Conservation (phyloP, 106 monocot species). For the Allium cepa region DNA sequence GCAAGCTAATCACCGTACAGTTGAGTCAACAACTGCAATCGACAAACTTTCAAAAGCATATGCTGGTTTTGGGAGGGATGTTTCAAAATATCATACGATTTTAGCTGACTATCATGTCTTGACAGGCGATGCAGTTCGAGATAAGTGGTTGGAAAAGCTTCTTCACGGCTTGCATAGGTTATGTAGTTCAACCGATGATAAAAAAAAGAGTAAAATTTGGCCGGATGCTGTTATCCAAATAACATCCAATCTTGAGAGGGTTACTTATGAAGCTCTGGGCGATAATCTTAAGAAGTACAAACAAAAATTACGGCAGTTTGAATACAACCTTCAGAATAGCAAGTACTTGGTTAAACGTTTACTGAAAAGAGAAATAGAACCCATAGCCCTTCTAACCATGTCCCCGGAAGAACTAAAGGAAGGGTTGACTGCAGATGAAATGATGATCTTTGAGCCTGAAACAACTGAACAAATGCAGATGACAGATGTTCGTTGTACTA, state of each 20-base stretch:
- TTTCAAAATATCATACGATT: conserved; percentile 37
- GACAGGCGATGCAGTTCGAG: conserved; percentile 50
- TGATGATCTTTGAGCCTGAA: neutral
- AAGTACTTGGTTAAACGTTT: conserved; percentile 36
- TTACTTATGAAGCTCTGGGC: conserved; percentile 50
- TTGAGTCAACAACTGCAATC: conserved; percentile 22
- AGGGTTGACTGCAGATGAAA: neutral
- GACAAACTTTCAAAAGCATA: conserved; percentile 39
- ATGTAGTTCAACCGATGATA: conserved; percentile 20
- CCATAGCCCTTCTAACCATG: conserved; percentile 46
- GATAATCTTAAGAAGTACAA: conserved; percentile 72
- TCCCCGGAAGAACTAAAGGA: conserved; percentile 49
- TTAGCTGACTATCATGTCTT: conserved; percentile 45
- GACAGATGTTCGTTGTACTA: neutral
- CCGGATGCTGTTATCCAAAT: conserved; percentile 48
- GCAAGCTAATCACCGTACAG: conserved; percentile 37
- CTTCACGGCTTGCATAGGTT: conserved; percentile 38
- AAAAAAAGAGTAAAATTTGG: conserved; percentile 7
- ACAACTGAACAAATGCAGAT: neutral
- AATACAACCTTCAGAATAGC: conserved; percentile 68
- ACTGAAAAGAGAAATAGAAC: conserved; percentile 49
- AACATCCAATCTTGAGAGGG: conserved; percentile 51
- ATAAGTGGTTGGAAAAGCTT: conserved; percentile 83
- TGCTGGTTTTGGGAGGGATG: conserved; percentile 27
- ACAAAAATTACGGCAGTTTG: conserved; percentile 76